Conservation (phyloP, 352 stramenopile genomes). For the Paralagenidium karlingii region DNA sequence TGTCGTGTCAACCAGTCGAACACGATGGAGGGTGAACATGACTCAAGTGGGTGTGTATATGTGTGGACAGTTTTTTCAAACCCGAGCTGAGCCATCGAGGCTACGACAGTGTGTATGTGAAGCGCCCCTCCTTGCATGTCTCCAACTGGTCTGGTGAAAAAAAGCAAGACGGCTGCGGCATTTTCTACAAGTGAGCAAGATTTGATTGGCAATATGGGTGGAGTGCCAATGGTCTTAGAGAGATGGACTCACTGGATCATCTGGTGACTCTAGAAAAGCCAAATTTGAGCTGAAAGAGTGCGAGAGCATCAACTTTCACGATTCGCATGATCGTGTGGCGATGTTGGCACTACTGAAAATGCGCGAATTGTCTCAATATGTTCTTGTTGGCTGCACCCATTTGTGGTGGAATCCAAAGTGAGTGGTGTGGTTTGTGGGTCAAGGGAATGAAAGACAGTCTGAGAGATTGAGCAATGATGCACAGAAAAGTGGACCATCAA, state of each 20-base stretch:
- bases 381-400: slow-evolving; percentile 74
- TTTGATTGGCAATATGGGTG: neutral
- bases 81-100: slow-evolving; percentile 48
- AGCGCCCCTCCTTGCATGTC: slow-evolving; percentile 71
- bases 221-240: neutral
- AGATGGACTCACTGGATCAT: neutral
- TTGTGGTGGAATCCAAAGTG: slow-evolving; percentile 83
- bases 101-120: slow-evolving; percentile 80
- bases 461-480: neutral
- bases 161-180: slow-evolving; percentile 79
- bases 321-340: slow-evolving; percentile 76
- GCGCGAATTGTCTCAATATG: slow-evolving; percentile 65
- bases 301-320: slow-evolving; percentile 78
- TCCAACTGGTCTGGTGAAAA: slow-evolving; percentile 82
- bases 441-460: neutral
- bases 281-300: slow-evolving; percentile 81
- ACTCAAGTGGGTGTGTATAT: neutral
- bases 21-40: neutral
- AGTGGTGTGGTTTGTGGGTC: slow-evolving; percentile 1
- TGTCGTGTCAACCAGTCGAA: neutral
- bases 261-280: slow-evolving; percentile 31
- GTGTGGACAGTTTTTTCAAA: slow-evolving; percentile 55
- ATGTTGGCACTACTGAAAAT: slow-evolving; percentile 76
- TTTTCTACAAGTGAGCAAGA: slow-evolving; percentile 67
- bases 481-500: slow-evolving; percentile 76